These are phyloP conservation scores for Mortierella sp. DNA, from an alignment of 371 early-diverging fungal species.

Conservation along the genomic window DNA sequence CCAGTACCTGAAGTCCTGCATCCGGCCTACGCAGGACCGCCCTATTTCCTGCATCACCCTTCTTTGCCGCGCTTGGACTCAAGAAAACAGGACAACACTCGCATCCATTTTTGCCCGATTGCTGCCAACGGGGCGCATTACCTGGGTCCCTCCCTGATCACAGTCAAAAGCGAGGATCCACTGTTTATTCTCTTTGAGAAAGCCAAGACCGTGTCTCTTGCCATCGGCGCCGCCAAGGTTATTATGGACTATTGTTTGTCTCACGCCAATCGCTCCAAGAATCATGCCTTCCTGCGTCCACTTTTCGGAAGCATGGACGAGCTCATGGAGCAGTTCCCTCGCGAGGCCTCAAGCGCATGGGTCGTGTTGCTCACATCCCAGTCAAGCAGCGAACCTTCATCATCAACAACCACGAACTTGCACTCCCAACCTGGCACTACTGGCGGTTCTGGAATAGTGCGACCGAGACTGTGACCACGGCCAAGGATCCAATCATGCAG, in stretches of 20 bases:
- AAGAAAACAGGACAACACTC: not conserved
- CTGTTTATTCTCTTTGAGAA: not conserved
- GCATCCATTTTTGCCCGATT: slow-evolving; percentile 7
- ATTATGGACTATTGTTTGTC: slow-evolving; percentile 23
- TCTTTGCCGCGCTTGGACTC: slow-evolving; percentile 9
- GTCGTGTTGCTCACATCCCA: slow-evolving; percentile 9
- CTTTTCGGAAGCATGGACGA: slow-evolving; percentile 14
- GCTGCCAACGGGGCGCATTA: not conserved
- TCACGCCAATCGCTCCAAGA: slow-evolving; percentile 22
- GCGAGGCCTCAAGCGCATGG: slow-evolving; percentile 7
- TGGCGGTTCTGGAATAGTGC: slow-evolving; percentile 4
- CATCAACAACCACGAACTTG: slow-evolving; percentile 10
- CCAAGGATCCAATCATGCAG: slow-evolving; percentile 19
- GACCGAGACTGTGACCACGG: not conserved
- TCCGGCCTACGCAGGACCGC: slow-evolving; percentile 11
- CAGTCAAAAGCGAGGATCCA: not conserved
- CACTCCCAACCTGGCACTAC: not conserved
- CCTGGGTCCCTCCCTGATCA: slow-evolving; percentile 18
- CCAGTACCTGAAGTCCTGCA: slow-evolving; percentile 8
- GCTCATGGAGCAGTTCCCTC: slow-evolving; percentile 15
- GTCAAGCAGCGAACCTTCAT: not conserved
- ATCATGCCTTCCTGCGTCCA: slow-evolving; percentile 20
- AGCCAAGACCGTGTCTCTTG: slow-evolving; percentile 6
- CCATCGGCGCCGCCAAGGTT: slow-evolving; percentile 18
- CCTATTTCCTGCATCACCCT: slow-evolving; percentile 10